These are phyloP conservation scores for Erodium texanum DNA, from an alignment of 441 rosid genomes.

Conservation along the genomic window DNA sequence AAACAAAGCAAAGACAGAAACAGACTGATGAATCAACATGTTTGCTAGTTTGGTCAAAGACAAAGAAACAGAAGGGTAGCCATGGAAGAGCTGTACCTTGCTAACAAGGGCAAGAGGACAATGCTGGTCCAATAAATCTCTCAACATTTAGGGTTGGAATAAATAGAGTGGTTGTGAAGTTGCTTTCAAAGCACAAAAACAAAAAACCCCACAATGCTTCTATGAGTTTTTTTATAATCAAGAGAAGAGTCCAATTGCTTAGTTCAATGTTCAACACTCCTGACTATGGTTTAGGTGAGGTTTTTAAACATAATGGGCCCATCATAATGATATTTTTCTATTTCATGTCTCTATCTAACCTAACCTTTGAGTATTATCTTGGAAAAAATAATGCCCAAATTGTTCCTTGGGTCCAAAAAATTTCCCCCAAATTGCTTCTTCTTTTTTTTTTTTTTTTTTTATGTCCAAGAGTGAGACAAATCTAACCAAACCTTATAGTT, in stretches of 20 bases:
- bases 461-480: background rate
- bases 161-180: background rate
- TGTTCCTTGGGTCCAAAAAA: background rate
- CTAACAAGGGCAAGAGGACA: background rate
- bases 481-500: background rate
- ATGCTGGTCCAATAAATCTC: background rate
- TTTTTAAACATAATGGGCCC: background rate
- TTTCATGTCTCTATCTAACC: background rate
- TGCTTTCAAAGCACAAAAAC: background rate
- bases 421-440: background rate
- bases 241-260: background rate
- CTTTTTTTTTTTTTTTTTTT: too few relatives aligned
- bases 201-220: background rate
- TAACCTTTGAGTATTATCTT: background rate
- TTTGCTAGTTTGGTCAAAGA: background rate
- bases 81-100: background rate
- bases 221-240: too few relatives aligned
- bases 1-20: background rate
- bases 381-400: background rate
- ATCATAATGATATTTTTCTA: too few relatives aligned
- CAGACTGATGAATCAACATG: background rate
- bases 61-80: background rate
- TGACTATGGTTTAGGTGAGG: background rate
- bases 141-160: background rate
- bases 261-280: background rate